Evolutionary conservation across 768 basidiomycete genomes (phyloP), one percentile per base, ranked within the genome.

Genomic region (Tylopilus cervinicoccineus): DNA sequence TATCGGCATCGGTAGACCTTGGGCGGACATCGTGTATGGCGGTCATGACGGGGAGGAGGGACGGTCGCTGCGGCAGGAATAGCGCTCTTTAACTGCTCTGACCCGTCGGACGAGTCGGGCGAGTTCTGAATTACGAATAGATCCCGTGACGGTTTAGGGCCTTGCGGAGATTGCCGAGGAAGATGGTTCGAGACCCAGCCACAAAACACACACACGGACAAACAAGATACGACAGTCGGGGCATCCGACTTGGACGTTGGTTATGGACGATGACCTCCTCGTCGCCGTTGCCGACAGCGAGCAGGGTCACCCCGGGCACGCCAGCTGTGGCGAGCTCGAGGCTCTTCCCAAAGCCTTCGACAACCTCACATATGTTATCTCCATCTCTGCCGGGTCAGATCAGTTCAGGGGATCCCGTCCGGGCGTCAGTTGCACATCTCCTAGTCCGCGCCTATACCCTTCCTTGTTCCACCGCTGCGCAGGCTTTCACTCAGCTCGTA

Each of bases 401-500:
- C 55, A 56, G 56, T 33, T 64, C 71, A 69, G 67, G 65, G 54
- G 64, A 65, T 51, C 74, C 78, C 50, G 72, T 79, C 45, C 74
- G 77, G 53, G 75, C 83, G 41, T 84, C 85, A 37, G 83, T 89
- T 47, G 73, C 71, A 55, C 83, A 86, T 60, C 73, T 90, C 34
- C 74, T 90, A 53, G 71, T 78, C 27, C 76, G 75, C 64, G 85
- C 84, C 9, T 80, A 79, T 66, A 72, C 79, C 51, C 70, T 86
- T 49, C 85, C 88, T 34, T 90, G 88, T 69, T 87, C 85, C 45
- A 82, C 84, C 14, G 86, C 83, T 7, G 83, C 84, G 36, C 79
- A 84, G 59, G 83, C 86, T 1, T 90, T 88, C 65, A 70, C 75
- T 29, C 84, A 87, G 65, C 78, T 88, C 49, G 84, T 89, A 19